Conservation (phyloP, 1,284 basidiomycete genomes). For the Cystobasidiaceae sp. region DNA sequence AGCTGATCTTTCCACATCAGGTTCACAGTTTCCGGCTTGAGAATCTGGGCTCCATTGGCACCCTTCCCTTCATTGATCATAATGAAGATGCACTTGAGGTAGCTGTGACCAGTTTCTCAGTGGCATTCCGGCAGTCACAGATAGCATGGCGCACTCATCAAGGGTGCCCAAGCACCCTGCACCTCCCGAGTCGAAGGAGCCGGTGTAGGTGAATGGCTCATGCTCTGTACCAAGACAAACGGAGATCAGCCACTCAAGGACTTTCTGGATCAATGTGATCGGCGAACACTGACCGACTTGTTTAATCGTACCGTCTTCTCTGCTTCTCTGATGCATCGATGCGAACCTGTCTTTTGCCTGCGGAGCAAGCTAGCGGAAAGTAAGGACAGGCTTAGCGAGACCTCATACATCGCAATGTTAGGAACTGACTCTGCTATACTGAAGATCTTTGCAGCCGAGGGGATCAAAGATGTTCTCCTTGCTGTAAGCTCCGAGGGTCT, state of each 20-base stretch:
- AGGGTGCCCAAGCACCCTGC: conserved; percentile 35
- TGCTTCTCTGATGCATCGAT: not conserved
- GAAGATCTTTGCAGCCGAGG: conserved; percentile 37
- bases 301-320: not conserved
- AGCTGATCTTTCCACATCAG: conserved; percentile 37
- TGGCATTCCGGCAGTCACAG: not conserved
- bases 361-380: not conserved
- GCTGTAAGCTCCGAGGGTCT: conserved; percentile 39
- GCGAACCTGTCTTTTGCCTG: not conserved
- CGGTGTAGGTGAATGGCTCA: not conserved
- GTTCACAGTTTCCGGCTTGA: conserved; percentile 36
- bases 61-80: conserved; percentile 40
- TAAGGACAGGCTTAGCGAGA: not conserved
- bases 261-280: not conserved
- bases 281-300: not conserved
- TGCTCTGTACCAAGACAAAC: conserved; percentile 1
- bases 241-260: no score
- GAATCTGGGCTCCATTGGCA: conserved; percentile 37
- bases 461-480: conserved; percentile 40
- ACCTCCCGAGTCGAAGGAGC: conserved; percentile 18
- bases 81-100: conserved; percentile 35
- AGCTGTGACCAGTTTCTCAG: not conserved
- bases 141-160: conserved; percentile 34
- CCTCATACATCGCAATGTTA: not conserved
- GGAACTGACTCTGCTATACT: conserved; percentile 23